These are phyloP conservation scores for Mayamaea pseudoterrestris DNA, from an alignment of 108 stramenopile species.

Conservation along the genomic window DNA sequence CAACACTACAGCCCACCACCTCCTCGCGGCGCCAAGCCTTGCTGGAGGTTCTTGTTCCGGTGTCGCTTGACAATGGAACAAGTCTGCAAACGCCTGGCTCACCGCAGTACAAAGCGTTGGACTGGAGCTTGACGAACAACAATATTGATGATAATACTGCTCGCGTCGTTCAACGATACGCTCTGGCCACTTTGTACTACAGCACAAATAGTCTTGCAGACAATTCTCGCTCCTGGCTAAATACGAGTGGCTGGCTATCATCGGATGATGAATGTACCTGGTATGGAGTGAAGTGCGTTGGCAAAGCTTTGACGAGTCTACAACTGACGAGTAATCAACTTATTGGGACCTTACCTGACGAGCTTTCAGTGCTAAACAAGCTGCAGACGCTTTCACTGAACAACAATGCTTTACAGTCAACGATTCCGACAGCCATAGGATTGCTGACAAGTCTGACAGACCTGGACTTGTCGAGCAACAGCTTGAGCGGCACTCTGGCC, in stretches of 20 bases:
- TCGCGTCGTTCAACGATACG: constrained; percentile 7
- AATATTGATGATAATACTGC: background rate
- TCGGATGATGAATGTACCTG: constrained; percentile 4
- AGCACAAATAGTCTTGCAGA: constrained; percentile 11
- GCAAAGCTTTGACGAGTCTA: constrained; percentile 3
- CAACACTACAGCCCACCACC: too few species aligned
- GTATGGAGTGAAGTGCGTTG: constrained; percentile 12
- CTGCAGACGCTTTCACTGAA: constrained; percentile 11
- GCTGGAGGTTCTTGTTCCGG: background rate
- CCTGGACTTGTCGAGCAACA: background rate
- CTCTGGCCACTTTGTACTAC: constrained; percentile 8
- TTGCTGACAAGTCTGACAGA: background rate
- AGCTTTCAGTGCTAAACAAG: constrained; percentile 6
- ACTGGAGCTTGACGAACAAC: background rate
- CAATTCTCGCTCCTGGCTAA: background rate
- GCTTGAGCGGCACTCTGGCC: background rate
- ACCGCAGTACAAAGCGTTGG: background rate
- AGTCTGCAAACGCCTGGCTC: background rate
- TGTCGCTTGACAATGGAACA: background rate
- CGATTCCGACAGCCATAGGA: background rate
- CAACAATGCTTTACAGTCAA: constrained; percentile 18
- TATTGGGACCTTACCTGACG: constrained; percentile 9
- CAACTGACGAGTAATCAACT: constrained; percentile 13
- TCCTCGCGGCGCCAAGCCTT: too few species aligned
- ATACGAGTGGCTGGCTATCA: background rate